Conservation (phyloP, 306 rosid species). For the Cercis canadensis region DNA sequence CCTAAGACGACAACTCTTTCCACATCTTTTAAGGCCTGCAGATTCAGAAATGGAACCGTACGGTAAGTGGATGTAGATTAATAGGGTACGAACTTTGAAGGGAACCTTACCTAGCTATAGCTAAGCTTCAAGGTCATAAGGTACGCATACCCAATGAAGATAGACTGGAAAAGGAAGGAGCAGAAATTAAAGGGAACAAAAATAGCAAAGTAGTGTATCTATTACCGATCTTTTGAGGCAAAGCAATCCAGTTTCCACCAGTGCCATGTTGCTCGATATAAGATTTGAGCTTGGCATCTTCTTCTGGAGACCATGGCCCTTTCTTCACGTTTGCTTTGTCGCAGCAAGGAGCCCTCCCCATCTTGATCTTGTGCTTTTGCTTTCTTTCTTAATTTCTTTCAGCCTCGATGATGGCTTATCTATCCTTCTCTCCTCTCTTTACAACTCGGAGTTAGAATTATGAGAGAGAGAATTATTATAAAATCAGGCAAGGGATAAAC, state of each 20-base stretch:
- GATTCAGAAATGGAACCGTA: slow-evolving; percentile 25
- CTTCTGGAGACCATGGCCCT: slow-evolving; percentile 96
- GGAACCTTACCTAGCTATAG: too few relatives aligned
- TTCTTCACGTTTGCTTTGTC: slow-evolving; percentile 97
- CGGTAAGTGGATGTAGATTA: too few relatives aligned
- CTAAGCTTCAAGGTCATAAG: too few relatives aligned
- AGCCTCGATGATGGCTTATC: neutral
- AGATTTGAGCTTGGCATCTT: slow-evolving; percentile 85
- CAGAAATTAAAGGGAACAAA: neutral
- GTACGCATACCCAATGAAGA: too few relatives aligned
- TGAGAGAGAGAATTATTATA: slow-evolving; percentile 47
- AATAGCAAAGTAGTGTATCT: neutral
- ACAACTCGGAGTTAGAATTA: slow-evolving; percentile 38
- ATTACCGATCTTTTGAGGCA: slow-evolving; percentile 83
- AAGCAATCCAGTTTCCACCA: slow-evolving; percentile 94
- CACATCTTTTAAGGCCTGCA: slow-evolving; percentile 83
- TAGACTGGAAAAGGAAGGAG: too few relatives aligned
- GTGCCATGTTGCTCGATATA: slow-evolving; percentile 82
- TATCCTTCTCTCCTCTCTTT: slow-evolving; percentile 27
- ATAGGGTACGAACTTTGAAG: too few relatives aligned
- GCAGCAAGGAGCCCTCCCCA: slow-evolving; percentile 99
- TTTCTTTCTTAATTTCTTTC: neutral
- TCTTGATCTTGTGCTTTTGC: slow-evolving; percentile 35
- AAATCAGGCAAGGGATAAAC: slow-evolving; percentile 46
- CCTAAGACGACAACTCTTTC: slow-evolving; percentile 90